phyloP scores from a whole-genome alignment of 164 flowering plant species.

The Liriodendron chinense region DNA sequence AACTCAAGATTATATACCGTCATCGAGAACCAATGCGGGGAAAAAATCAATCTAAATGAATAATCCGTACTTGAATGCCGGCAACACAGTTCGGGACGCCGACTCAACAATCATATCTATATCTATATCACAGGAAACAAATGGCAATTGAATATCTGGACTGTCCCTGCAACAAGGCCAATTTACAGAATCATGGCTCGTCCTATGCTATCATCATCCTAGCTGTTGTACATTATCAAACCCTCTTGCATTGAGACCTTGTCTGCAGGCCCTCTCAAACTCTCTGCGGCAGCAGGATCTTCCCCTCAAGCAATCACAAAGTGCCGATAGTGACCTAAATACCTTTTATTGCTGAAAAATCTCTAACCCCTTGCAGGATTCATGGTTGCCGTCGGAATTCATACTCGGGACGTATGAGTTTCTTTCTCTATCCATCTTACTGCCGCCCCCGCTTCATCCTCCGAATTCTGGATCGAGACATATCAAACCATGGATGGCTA shows the following conservation, averaged over 20 bases:
- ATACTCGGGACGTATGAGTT: background rate
- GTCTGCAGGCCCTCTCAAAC: conserved; percentile 1
- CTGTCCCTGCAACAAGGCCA: conserved; percentile 20
- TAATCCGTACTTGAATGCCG: conserved; percentile 7
- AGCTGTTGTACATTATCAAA: conserved; percentile 14
- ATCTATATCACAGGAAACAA: conserved; percentile 22
- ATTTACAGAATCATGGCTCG: conserved; percentile 16
- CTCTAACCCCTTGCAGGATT: conserved; percentile 10
- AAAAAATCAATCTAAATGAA: conserved; percentile 16
- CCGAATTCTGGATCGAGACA: conserved; percentile 7
- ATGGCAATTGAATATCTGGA: conserved; percentile 17
- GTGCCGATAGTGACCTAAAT: background rate
- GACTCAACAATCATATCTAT: conserved; percentile 17
- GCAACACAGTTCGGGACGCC: conserved; percentile 19
- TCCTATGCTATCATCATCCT: conserved; percentile 6
- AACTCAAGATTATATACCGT: conserved; percentile 3
- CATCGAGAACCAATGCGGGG: background rate
- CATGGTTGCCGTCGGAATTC: background rate
- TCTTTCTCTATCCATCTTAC: background rate
- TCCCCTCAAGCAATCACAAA: background rate
- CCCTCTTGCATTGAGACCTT: conserved; percentile 7
- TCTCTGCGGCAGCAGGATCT: background rate
- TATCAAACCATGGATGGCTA: conserved; percentile 15
- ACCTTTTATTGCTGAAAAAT: conserved; percentile 25
- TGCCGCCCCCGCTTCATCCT: conserved; percentile 1